Percentiles rank a stretch among this genome's conserved stretches.
Evolutionary conservation across 805 yeast species (phyloP).

Genomic region (Lipomyces yamanashiensis): DNA sequence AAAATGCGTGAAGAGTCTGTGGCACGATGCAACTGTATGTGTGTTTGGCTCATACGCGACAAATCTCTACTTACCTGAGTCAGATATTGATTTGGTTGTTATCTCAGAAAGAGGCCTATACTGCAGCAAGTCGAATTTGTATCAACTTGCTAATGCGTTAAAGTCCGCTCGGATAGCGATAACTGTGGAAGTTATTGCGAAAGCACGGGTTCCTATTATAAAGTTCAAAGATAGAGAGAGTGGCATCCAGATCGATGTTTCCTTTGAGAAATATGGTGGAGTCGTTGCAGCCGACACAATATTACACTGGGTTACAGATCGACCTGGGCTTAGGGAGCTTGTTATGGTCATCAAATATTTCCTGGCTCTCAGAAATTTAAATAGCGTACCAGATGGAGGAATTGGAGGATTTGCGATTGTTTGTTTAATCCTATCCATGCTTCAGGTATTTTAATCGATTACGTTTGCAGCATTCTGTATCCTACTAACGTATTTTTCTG

Average conservation of each 20-base stretch:
- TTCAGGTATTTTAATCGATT: slow-evolving; percentile 47
- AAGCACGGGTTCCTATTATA: slow-evolving; percentile 92
- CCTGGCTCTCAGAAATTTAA: slow-evolving; percentile 72
- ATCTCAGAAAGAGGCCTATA: slow-evolving; percentile 63
- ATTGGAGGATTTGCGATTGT: slow-evolving; percentile 94
- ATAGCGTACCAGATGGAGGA: slow-evolving; percentile 91
- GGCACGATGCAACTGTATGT: slow-evolving; percentile 80
- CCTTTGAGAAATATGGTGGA: slow-evolving; percentile 84
- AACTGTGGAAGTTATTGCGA: slow-evolving; percentile 81
- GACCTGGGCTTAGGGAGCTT: slow-evolving; percentile 82
- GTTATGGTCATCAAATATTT: slow-evolving; percentile 86
- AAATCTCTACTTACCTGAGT: slow-evolving; percentile 88
- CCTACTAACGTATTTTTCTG: not conserved
- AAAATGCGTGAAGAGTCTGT: slow-evolving; percentile 55
- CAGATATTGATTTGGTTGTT: slow-evolving; percentile 93
- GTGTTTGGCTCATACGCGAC: slow-evolving; percentile 96
- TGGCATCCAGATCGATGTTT: slow-evolving; percentile 80
- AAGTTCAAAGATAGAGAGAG: slow-evolving; percentile 79
- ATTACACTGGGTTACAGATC: slow-evolving; percentile 68
- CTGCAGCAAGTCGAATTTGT: slow-evolving; percentile 68
- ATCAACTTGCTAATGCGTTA: slow-evolving; percentile 71
- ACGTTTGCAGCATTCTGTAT: not conserved
- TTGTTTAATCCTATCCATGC: slow-evolving; percentile 78
- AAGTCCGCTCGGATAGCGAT: slow-evolving; percentile 65
- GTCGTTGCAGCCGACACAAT: slow-evolving; percentile 80